Conservation (phyloP, 106 monocot genomes). For the Cymbidium sinense region DNA sequence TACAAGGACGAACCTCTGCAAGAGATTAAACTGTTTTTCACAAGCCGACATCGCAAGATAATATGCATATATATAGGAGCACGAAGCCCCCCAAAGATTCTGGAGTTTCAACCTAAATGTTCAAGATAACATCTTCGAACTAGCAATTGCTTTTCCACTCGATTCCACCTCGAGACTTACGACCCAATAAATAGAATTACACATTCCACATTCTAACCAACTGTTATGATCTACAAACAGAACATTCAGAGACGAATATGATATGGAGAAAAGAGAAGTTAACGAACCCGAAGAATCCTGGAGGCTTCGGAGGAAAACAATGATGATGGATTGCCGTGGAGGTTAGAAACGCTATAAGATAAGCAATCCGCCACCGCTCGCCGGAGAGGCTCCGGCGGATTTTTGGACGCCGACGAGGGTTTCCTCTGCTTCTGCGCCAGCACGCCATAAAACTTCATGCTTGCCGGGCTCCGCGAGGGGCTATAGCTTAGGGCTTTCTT, state of each 20-base stretch:
- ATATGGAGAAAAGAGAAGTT: not conserved
- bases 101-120: no score
- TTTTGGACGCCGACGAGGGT: conserved; percentile 19
- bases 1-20: no score
- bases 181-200: not conserved
- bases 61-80: no score
- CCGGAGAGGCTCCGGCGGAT: conserved; percentile 58
- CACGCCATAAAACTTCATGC: conserved; percentile 21
- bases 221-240: not conserved
- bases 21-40: no score
- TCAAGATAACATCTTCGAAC: no score
- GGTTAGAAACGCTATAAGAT: conserved; percentile 31
- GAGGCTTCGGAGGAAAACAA: conserved; percentile 28
- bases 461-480: conserved; percentile 27
- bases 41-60: no score
- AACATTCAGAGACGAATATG: not conserved
- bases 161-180: no score
- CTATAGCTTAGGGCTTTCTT: conserved; percentile 29
- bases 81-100: no score
- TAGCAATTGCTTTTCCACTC: no score
- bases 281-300: conserved; percentile 42
- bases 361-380: conserved; percentile 59
- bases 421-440: conserved; percentile 17
- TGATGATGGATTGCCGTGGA: conserved; percentile 25
- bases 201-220: not conserved